Base-by-base conservation (phyloP, 495 filamentous ascomycete genomes). In the Cenococcum geophilum region DNA sequence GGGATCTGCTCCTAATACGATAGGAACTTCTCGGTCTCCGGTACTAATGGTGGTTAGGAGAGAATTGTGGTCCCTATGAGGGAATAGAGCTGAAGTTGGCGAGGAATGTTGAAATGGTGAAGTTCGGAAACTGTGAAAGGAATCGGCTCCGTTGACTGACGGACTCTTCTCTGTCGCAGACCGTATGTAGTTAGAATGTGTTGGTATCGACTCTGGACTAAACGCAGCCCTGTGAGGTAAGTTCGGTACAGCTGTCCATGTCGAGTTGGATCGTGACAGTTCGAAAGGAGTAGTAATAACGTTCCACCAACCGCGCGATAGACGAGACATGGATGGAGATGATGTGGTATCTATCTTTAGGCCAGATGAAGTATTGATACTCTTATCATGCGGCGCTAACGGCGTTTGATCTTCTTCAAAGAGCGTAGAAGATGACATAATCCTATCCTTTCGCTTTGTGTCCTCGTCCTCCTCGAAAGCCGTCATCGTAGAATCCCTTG, bases 241-340 rank as follows among this genome's bases (percentile, higher is more conserved):
- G 20, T 48, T 55, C 8, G 66, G 66, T 21, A 68, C 56, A 55
- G 61, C 62, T 25, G 66, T 70, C 67, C 67, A 66, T 12, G 49
- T 27, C 6, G 64, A 67, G 47, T 70, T 67, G 9, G 57, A 45
- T 40, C 61, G 77, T 74, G 43, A 83, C 68, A 64, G 42, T 22
- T 61, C 69, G 58, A 95, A 86, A 0, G 91, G 91, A 0, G 90
- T 91, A 1, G 86, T 85, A 45, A 95, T 80, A 60, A 87, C 80
- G 61, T 89, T 91, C 91, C 91, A 96, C 91, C 91, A 96, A 11
- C 89, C 89, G 37, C 82, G 80, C 4, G 89, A 90, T 37, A 80
- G 76, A 11, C 80, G 79, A 48, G 83, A 79, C 42, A 80, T 68
- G 23, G 16, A 6, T 48, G 65, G 62, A 18, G 56, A 23, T 9